phyloP scores from a whole-genome alignment of 306 rosid species.

The Castanea sativa region DNA sequence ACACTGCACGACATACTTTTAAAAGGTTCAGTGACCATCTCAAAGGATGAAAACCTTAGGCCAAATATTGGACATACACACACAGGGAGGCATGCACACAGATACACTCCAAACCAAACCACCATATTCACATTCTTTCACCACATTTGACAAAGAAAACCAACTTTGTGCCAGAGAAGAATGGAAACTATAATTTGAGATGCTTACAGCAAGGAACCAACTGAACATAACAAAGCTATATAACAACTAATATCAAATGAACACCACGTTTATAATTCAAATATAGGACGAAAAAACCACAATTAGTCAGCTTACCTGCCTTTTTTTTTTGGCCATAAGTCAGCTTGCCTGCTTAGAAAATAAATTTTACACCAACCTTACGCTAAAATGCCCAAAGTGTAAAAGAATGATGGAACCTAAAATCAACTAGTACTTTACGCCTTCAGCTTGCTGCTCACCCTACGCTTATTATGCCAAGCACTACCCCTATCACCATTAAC shows the following conservation, averaged over 20 bases:
- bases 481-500: conserved; percentile 39
- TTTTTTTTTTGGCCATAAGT: too few species aligned
- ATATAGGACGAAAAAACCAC: neutral
- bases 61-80: neutral
- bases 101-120: too few species aligned
- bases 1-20: neutral
- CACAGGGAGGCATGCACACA: neutral
- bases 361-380: conserved; percentile 2
- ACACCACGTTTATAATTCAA: neutral
- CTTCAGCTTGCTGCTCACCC: conserved; percentile 68
- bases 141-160: too few species aligned
- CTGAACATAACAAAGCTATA: neutral
- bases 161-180: neutral
- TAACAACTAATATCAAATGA: neutral
- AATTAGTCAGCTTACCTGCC: neutral
- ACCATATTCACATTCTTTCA: too few species aligned
- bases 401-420: neutral
- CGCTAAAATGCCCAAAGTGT: conserved; percentile 1
- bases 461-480: conserved; percentile 66
- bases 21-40: neutral
- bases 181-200: neutral
- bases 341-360: conserved; percentile 17
- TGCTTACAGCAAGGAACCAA: neutral
- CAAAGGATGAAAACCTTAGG: neutral
- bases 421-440: conserved; percentile 40